phyloP scores from a whole-genome alignment of 208 protist species.

The Porcisia hertigi region DNA sequence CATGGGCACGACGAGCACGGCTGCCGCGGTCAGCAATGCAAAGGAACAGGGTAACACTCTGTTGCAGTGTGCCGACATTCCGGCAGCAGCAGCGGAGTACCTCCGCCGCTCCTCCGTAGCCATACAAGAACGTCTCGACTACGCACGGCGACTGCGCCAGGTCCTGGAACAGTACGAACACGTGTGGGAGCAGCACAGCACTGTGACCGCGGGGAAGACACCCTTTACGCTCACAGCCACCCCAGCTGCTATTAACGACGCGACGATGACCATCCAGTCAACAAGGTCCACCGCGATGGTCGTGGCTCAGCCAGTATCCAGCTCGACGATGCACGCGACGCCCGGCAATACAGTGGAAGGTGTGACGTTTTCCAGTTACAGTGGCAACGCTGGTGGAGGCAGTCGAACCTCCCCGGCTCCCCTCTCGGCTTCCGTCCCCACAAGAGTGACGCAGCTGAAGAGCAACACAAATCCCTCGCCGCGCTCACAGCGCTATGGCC shows the following conservation, averaged over 20 bases:
- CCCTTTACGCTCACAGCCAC: neutral
- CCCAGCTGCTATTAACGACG: neutral
- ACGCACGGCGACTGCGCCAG: conserved; percentile 13
- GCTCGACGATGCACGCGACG: neutral
- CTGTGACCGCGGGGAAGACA: neutral
- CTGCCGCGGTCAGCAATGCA: neutral
- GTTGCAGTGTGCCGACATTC: conserved; percentile 28
- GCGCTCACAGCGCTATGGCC: conserved; percentile 28
- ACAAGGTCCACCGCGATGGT: conserved; percentile 1
- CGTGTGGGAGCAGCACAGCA: neutral
- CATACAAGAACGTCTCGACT: conserved; percentile 30
- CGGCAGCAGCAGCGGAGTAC: conserved; percentile 25
- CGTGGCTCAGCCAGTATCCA: neutral
- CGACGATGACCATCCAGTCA: neutral
- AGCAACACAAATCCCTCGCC: conserved; percentile 17
- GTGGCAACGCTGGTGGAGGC: neutral
- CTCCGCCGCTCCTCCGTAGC: conserved; percentile 20
- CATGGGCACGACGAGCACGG: neutral
- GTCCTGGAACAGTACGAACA: conserved; percentile 22
- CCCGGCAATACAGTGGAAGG: neutral
- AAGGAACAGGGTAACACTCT: conserved; percentile 27
- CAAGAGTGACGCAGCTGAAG: neutral
- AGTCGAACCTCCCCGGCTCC: neutral
- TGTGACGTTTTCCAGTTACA: neutral
- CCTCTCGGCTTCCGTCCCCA: neutral